Percentiles rank a stretch among this genome's conserved stretches.
Evolutionary conservation across 495 filamentous ascomycete genomes (phyloP).

Genomic region (Rhypophila decipiens): DNA sequence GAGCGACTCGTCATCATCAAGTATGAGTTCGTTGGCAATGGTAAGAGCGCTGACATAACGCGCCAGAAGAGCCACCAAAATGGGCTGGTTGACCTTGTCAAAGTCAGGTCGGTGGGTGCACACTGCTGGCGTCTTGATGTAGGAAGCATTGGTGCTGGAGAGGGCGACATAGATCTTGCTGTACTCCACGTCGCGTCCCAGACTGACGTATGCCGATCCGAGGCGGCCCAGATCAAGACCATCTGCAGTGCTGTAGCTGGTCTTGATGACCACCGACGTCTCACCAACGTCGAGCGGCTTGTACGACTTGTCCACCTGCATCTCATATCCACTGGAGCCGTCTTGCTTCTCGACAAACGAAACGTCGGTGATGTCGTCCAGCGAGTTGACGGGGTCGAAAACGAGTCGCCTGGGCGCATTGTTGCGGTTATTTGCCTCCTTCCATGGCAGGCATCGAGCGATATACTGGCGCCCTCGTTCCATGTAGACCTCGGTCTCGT

Average conservation of each 20-base stretch:
- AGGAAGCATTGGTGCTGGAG: conserved; percentile 27
- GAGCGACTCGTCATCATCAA: conserved; percentile 6
- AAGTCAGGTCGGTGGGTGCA: conserved; percentile 1
- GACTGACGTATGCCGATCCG: conserved; percentile 18
- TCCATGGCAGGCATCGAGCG: conserved; percentile 34
- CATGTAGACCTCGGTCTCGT: conserved; percentile 34
- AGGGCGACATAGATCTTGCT: conserved; percentile 22
- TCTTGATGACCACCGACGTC: conserved; percentile 15
- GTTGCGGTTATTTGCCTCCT: conserved; percentile 27
- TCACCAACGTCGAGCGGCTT: background rate
- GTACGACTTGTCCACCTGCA: too few relatives aligned
- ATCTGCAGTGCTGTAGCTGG: conserved; percentile 33
- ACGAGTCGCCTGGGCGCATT: conserved; percentile 35
- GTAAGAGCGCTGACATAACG: conserved; percentile 21
- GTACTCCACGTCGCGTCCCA: conserved; percentile 21
- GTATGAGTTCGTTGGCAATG: conserved; percentile 7
- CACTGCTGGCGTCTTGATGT: conserved; percentile 1
- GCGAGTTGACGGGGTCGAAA: conserved; percentile 20
- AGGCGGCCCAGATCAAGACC: conserved; percentile 11
- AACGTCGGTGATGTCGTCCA: too few relatives aligned
- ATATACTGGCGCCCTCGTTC: conserved; percentile 23
- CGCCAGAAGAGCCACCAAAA: conserved; percentile 12
- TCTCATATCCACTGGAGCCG: too few relatives aligned
- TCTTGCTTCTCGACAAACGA: too few relatives aligned
- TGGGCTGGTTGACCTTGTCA: background rate